Conservation (phyloP, 2,329 filamentous ascomycete genomes). For the Emericellopsis cladophorae region DNA sequence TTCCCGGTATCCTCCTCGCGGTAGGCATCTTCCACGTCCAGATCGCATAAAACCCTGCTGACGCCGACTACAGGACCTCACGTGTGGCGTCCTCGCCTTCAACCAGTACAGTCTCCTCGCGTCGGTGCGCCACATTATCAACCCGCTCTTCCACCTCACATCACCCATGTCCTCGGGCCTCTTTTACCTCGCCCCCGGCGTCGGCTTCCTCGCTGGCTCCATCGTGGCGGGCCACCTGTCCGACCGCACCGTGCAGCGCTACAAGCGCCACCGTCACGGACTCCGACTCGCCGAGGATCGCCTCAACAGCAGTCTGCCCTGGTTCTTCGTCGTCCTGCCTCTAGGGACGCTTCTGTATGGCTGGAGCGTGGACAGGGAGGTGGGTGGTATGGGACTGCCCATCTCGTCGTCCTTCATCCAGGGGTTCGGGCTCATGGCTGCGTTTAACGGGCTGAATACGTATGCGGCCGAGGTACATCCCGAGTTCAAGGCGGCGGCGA, state of each 20-base stretch:
- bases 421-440: constrained; percentile 11
- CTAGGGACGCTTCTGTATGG: constrained; percentile 18
- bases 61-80: constrained; percentile 4
- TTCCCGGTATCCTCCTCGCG: constrained; percentile 9
- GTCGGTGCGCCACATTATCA: constrained; percentile 53
- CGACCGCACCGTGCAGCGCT: constrained; percentile 24
- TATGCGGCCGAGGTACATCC: constrained; percentile 17
- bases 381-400: constrained; percentile 20
- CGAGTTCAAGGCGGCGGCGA: constrained; percentile 6
- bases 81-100: constrained; percentile 11
- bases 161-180: constrained; percentile 50
- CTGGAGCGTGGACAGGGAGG: constrained; percentile 17
- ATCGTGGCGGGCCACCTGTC: constrained; percentile 45
- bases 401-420: constrained; percentile 7
- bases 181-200: constrained; percentile 58
- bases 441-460: constrained; percentile 25
- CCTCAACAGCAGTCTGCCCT: constrained; percentile 15
- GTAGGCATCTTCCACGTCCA: background rate
- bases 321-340: constrained; percentile 18
- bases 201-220: constrained; percentile 52
- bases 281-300: constrained; percentile 16
- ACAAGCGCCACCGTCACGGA: constrained; percentile 21
- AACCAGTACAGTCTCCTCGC: constrained; percentile 42
- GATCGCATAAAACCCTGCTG: background rate
- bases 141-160: constrained; percentile 53